Percentiles rank a stretch among this genome's conserved stretches.
These are phyloP conservation scores for Teratosphaeria viscida DNA, from an alignment of 2,329 filamentous ascomycete species.

Conservation along the genomic window DNA sequence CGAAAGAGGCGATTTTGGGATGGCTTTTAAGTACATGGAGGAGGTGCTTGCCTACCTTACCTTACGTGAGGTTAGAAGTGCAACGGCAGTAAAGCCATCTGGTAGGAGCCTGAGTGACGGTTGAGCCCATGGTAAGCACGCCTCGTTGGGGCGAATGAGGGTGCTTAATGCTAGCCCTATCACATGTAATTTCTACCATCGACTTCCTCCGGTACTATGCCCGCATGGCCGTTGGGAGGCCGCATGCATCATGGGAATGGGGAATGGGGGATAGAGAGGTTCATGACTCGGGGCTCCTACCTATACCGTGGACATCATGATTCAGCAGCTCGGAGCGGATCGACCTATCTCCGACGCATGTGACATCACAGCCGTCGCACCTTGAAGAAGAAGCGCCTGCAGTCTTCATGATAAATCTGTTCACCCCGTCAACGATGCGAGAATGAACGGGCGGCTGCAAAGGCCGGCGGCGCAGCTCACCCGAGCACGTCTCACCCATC, in stretches of 20 bases:
- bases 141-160: no score
- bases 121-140: no score
- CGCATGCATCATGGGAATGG: no score
- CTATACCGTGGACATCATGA: no score
- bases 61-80: no score
- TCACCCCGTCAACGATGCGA: neutral
- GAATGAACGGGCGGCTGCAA: neutral
- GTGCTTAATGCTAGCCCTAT: no score
- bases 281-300: neutral
- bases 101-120: no score
- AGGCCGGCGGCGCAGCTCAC: neutral
- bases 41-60: no score
- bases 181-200: neutral
- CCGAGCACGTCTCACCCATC: conserved; percentile 6
- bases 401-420: neutral
- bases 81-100: no score
- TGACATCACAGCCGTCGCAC: neutral
- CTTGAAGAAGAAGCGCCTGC: neutral
- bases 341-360: neutral
- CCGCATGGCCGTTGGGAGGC: no score
- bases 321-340: neutral
- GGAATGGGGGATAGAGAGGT: neutral
- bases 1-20: no score
- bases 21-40: no score
- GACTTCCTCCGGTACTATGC: neutral